These are phyloP conservation scores for Pugionium dolabratum DNA, from an alignment of 345 rosid species.

Conservation along the genomic window DNA sequence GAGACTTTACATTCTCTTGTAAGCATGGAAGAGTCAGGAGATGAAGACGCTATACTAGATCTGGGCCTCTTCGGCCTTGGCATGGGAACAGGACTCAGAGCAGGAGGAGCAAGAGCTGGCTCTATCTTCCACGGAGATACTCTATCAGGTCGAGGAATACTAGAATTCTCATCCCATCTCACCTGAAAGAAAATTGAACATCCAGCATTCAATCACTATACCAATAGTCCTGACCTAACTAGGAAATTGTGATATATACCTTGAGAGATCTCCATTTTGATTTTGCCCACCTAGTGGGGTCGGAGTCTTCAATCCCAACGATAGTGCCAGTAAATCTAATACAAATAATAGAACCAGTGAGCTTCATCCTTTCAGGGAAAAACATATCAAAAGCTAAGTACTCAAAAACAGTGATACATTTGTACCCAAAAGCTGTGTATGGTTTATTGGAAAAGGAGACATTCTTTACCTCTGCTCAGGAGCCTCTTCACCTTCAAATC, in stretches of 20 bases:
- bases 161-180: slow-evolving; percentile 80
- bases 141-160: slow-evolving; percentile 74
- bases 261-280: slow-evolving; percentile 88
- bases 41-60: slow-evolving; percentile 51
- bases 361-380: background rate
- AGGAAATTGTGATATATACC: slow-evolving; percentile 47
- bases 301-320: slow-evolving; percentile 69
- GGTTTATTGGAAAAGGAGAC: background rate
- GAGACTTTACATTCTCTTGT: slow-evolving; percentile 58
- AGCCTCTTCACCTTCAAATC: slow-evolving; percentile 90
- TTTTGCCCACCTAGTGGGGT: slow-evolving; percentile 58
- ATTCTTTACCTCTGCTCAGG: slow-evolving; percentile 70
- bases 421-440: background rate
- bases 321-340: slow-evolving; percentile 79
- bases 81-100: slow-evolving; percentile 60
- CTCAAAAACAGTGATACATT: background rate
- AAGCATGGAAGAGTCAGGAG: slow-evolving; percentile 61
- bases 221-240: background rate
- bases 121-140: slow-evolving; percentile 92
- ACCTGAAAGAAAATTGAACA: slow-evolving; percentile 50
- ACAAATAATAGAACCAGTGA: slow-evolving; percentile 16
- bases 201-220: slow-evolving; percentile 12
- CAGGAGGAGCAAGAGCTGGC: slow-evolving; percentile 78
- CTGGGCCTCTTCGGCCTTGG: slow-evolving; percentile 67
- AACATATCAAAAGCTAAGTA: background rate